Conservation (phyloP, 2,329 filamentous ascomycete species). For the Neofusicoccum sp. region DNA sequence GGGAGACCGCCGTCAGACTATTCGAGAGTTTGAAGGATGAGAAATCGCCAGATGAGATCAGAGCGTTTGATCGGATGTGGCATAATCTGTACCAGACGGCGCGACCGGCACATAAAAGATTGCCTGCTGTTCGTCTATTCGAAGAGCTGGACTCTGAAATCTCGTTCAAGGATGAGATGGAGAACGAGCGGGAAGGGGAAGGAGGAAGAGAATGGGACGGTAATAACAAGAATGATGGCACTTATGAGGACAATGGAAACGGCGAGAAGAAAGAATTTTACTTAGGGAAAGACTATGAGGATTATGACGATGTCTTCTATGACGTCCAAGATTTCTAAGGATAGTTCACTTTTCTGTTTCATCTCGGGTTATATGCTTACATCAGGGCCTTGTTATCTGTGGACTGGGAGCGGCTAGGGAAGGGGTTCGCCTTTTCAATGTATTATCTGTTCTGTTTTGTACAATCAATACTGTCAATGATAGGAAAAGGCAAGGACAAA, state of each 20-base stretch:
- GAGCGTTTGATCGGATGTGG: background rate
- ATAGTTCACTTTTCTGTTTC: background rate
- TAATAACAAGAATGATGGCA: background rate
- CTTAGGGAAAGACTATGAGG: background rate
- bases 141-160: background rate
- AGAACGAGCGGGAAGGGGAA: background rate
- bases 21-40: background rate
- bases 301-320: background rate
- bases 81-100: background rate
- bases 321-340: background rate
- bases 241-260: background rate
- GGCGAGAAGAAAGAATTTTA: no score
- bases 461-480: no score
- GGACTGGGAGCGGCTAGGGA: no score
- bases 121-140: background rate
- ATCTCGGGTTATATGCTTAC: no score
- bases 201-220: background rate
- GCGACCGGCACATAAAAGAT: background rate
- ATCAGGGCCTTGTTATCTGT: no score
- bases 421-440: no score
- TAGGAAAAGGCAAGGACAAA: no score
- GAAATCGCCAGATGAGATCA: background rate
- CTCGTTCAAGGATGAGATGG: background rate
- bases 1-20: background rate
- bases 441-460: no score